phyloP scores from a whole-genome alignment of 2,329 filamentous ascomycete species.

The Arthrobotrys pseudoclavata region DNA sequence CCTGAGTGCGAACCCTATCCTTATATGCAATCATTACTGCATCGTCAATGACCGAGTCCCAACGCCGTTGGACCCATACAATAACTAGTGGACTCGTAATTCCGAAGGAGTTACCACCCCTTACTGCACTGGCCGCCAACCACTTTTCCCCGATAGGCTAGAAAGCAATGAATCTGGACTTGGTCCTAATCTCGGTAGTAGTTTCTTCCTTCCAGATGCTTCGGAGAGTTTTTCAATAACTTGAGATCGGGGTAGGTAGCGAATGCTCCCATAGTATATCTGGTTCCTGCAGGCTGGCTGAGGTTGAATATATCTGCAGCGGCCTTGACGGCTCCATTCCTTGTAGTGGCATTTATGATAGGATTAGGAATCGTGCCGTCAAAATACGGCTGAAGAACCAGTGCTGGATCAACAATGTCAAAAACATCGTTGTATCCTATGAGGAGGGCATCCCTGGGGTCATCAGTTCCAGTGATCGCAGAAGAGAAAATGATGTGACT shows the following conservation, averaged over 20 bases:
- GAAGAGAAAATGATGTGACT: slow-evolving; percentile 21
- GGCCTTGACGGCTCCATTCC: slow-evolving; percentile 3
- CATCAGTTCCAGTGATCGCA: background rate
- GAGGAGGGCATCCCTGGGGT: background rate
- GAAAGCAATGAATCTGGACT: slow-evolving; percentile 52
- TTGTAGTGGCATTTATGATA: background rate
- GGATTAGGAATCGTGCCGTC: slow-evolving; percentile 26
- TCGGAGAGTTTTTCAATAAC: slow-evolving; percentile 36
- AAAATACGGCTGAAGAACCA: slow-evolving; percentile 38
- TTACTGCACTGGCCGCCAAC: slow-evolving; percentile 29
- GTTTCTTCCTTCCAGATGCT: slow-evolving; percentile 20
- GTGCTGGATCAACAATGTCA: slow-evolving; percentile 29
- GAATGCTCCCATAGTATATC: slow-evolving; percentile 28
- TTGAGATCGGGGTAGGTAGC: slow-evolving; percentile 26
- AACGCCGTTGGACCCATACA: slow-evolving; percentile 15
- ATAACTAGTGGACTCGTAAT: slow-evolving; percentile 20
- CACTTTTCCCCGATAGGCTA: slow-evolving; percentile 58
- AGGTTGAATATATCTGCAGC: slow-evolving; percentile 4
- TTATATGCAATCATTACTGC: slow-evolving; percentile 17
- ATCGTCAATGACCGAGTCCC: slow-evolving; percentile 31
- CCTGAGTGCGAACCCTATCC: slow-evolving; percentile 59
- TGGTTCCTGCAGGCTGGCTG: background rate
- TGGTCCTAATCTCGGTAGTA: background rate
- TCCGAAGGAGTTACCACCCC: slow-evolving; percentile 58
- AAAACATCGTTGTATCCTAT: slow-evolving; percentile 28